Evolutionary conservation across 129 eudicot species (phyloP).

Genomic region (Artemisia annua): DNA sequence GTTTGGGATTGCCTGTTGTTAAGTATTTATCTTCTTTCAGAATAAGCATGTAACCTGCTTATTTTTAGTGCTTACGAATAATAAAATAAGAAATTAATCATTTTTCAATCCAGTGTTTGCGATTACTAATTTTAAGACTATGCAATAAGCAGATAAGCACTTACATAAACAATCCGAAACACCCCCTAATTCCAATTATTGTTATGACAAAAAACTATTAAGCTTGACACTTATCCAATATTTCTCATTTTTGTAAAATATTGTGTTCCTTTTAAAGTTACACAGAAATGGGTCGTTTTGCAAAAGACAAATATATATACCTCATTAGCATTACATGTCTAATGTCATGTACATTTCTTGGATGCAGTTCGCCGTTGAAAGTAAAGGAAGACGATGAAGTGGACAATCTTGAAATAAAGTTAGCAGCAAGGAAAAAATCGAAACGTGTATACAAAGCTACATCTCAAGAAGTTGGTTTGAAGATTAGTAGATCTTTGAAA

Average conservation of each 20-base stretch:
- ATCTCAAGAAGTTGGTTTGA: slow-evolving; percentile 72
- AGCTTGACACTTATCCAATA: neutral
- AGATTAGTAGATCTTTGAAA: slow-evolving; percentile 89
- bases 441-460: slow-evolving; percentile 75
- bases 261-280: neutral
- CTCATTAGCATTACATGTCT: neutral
- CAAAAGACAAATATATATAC: neutral
- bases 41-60: no score
- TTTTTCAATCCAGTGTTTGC: no score
- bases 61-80: no score
- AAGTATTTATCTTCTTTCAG: no score
- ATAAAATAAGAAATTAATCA: no score
- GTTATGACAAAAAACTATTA: neutral
- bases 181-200: no score
- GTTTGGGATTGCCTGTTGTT: no score
- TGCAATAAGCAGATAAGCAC: no score
- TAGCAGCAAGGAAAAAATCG: slow-evolving; percentile 55
- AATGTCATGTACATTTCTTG: slow-evolving; percentile 11
- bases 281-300: neutral
- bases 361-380: slow-evolving; percentile 78
- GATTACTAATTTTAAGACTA: no score
- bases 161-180: no score
- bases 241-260: neutral
- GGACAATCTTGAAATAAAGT: slow-evolving; percentile 78
- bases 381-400: slow-evolving; percentile 98